These are phyloP conservation scores for Claviceps monticola DNA, from an alignment of 2,329 filamentous ascomycete genomes.

Conservation along the genomic window DNA sequence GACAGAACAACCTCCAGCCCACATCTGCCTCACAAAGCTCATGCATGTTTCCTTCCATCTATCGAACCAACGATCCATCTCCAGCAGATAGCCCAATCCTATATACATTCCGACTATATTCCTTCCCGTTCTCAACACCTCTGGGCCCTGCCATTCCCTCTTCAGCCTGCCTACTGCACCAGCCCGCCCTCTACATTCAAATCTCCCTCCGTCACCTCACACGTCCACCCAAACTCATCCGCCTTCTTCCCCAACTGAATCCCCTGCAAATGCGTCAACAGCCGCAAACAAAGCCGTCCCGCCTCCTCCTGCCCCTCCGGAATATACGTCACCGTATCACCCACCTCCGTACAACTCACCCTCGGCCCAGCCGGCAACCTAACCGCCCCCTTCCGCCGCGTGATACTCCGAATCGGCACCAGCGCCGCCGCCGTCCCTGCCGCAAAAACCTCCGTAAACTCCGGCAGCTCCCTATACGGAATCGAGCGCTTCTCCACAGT, in stretches of 20 bases:
- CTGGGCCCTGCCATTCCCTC: too few relatives aligned
- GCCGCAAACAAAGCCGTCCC: slow-evolving; percentile 57
- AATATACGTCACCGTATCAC: slow-evolving; percentile 43
- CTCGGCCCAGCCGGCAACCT: slow-evolving; percentile 20
- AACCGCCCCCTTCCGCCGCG: slow-evolving; percentile 36
- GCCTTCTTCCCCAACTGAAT: slow-evolving; percentile 72
- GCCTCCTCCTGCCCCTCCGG: slow-evolving; percentile 47
- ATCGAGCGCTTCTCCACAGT: slow-evolving; percentile 64
- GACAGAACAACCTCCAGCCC: too few relatives aligned
- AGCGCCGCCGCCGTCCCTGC: slow-evolving; percentile 84
- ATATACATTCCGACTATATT: too few relatives aligned
- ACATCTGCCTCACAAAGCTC: too few relatives aligned
- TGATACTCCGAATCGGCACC: slow-evolving; percentile 86
- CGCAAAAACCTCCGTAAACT: slow-evolving; percentile 64
- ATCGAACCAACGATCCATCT: too few relatives aligned
- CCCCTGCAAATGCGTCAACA: slow-evolving; percentile 65
- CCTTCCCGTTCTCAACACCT: too few relatives aligned
- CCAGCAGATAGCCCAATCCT: too few relatives aligned
- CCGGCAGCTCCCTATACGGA: slow-evolving; percentile 42
- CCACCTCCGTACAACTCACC: slow-evolving; percentile 22
- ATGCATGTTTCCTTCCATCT: too few relatives aligned
- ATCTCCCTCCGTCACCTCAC: slow-evolving; percentile 31
- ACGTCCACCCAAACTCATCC: slow-evolving; percentile 65
- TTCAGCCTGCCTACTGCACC: too few relatives aligned
- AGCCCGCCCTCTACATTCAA: slow-evolving; percentile 20